phyloP scores from a whole-genome alignment of 345 rosid genomes.

The Populus alba region DNA sequence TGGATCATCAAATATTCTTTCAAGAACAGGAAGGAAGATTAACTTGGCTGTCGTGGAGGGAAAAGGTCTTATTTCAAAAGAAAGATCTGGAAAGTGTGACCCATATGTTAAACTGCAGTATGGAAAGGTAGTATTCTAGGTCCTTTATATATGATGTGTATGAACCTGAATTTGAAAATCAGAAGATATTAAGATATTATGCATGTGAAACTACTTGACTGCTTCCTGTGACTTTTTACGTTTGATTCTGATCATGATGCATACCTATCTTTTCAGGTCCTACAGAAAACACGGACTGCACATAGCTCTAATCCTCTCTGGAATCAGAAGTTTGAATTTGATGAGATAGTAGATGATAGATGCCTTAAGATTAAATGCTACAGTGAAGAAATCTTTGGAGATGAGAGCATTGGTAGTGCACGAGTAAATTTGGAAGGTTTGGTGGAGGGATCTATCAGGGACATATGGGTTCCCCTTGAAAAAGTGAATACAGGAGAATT shows the following conservation, averaged over 20 bases:
- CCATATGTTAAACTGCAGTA: conserved; percentile 85
- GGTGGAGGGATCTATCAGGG: conserved; percentile 58
- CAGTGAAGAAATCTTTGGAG: conserved; percentile 71
- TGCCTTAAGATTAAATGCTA: conserved; percentile 78
- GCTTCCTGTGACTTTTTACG: neutral
- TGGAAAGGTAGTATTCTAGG: conserved; percentile 57
- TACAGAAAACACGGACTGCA: conserved; percentile 63
- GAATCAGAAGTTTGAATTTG: conserved; percentile 81
- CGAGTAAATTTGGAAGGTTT: conserved; percentile 84
- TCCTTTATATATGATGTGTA: conserved; percentile 3
- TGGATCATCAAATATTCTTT: conserved; percentile 52
- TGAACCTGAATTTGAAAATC: conserved; percentile 5
- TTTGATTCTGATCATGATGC: conserved; percentile 4
- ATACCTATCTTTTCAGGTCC: conserved; percentile 37
- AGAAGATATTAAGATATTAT: neutral
- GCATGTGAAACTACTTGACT: neutral
- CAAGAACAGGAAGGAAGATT: conserved; percentile 76
- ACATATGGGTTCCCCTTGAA: conserved; percentile 91
- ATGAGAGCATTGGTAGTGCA: conserved; percentile 78
- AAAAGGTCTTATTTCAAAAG: conserved; percentile 60
- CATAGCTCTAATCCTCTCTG: conserved; percentile 50
- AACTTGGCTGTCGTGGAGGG: conserved; percentile 57
- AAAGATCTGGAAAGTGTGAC: conserved; percentile 62
- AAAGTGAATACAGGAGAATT: conserved; percentile 86
- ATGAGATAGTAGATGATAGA: conserved; percentile 79